phyloP scores from a whole-genome alignment of 2,329 filamentous ascomycete species.

The Alternaria conjuncta region DNA sequence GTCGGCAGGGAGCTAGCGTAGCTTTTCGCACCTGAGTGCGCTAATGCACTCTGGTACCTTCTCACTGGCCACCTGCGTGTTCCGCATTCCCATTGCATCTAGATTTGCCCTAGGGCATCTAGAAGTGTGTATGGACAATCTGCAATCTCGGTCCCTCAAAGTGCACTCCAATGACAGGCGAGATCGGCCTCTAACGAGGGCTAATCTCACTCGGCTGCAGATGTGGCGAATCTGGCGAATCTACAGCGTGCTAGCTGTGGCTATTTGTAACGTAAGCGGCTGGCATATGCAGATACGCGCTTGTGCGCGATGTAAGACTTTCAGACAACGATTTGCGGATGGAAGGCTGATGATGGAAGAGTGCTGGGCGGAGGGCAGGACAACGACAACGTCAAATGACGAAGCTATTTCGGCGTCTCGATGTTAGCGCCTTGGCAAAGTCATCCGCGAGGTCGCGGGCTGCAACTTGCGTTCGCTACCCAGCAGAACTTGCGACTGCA shows the following conservation, averaged over 20 bases:
- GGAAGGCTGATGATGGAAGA: neutral
- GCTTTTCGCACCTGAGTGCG: neutral
- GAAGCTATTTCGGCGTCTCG: neutral
- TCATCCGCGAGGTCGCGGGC: neutral
- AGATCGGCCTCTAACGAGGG: neutral
- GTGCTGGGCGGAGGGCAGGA: neutral
- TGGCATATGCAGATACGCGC: too few species aligned
- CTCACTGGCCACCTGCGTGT: neutral
- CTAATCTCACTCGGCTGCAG: neutral
- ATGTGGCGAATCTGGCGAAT: neutral
- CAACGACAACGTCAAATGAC: neutral
- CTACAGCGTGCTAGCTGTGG: neutral
- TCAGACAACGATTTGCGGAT: neutral
- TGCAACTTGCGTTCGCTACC: neutral
- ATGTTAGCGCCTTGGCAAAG: neutral
- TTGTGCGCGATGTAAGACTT: neutral
- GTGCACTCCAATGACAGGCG: neutral
- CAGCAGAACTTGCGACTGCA: neutral
- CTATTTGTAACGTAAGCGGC: neutral
- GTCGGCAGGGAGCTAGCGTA: constrained; percentile 2
- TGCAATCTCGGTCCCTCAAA: neutral
- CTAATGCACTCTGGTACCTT: neutral
- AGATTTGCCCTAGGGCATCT: neutral
- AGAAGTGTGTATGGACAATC: neutral
- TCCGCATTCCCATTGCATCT: neutral